phyloP scores from a whole-genome alignment of 352 stramenopile species.

The Pilasporangium apinafurcum region DNA sequence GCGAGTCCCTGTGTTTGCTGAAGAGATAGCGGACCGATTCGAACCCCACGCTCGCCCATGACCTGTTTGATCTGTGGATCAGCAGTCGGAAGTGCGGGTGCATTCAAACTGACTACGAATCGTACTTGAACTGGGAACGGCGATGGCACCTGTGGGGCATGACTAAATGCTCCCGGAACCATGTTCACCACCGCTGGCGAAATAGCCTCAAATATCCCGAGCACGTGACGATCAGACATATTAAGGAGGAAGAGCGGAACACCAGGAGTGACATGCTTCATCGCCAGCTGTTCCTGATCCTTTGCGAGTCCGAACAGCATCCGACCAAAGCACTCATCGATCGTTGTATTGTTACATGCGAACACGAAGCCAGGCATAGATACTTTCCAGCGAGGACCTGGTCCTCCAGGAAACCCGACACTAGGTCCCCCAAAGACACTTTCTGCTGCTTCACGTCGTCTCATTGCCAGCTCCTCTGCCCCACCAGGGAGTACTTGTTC shows the following conservation, averaged over 20 bases:
- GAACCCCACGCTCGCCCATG: conserved; percentile 50
- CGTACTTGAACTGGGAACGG: conserved; percentile 70
- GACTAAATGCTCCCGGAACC: conserved; percentile 70
- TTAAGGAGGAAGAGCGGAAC: conserved; percentile 85
- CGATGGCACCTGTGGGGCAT: conserved; percentile 42
- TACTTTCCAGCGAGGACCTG: conserved; percentile 31
- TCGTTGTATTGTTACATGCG: conserved; percentile 68
- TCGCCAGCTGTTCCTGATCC: conserved; percentile 62
- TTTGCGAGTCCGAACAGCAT: conserved; percentile 76
- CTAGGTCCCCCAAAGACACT: conserved; percentile 37
- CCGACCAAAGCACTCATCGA: conserved; percentile 84
- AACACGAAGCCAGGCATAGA: conserved; percentile 74
- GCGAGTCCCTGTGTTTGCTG: conserved; percentile 61
- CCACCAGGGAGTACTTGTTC: conserved; percentile 66
- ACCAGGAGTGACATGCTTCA: conserved; percentile 59
- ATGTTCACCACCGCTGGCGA: conserved; percentile 70
- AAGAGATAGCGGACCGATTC: conserved; percentile 54
- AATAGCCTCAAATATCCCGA: conserved; percentile 83
- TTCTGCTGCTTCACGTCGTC: conserved; percentile 67
- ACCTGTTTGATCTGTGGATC: conserved; percentile 72
- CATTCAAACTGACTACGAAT: conserved; percentile 65
- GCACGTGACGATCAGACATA: conserved; percentile 73
- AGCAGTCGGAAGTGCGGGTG: conserved; percentile 54
- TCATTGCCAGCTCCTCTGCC: conserved; percentile 61
- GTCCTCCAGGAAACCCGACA: conserved; percentile 18